phyloP scores from a whole-genome alignment of 768 basidiomycete species.

The Porpolomopsis calyptriformis region DNA sequence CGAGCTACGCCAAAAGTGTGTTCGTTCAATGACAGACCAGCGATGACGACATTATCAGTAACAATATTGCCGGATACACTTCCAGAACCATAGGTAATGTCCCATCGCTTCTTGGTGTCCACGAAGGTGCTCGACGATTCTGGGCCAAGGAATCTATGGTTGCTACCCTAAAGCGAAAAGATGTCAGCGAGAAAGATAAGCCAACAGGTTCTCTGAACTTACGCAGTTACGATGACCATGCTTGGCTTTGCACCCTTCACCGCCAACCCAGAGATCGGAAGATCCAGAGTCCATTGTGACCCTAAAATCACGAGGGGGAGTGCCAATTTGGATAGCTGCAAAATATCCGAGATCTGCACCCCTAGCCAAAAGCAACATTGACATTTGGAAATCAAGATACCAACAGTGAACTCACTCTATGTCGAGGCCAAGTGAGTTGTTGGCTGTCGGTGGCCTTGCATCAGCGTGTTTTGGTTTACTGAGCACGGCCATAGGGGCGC shows the following conservation, averaged over 20 bases:
- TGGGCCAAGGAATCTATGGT: conserved; percentile 44
- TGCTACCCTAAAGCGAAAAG: conserved; percentile 16
- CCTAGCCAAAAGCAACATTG: conserved; percentile 10
- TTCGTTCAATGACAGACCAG: conserved; percentile 42
- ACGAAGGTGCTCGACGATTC: conserved; percentile 55
- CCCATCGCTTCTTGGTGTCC: conserved; percentile 39
- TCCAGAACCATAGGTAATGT: conserved; percentile 63
- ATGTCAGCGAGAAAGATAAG: not conserved
- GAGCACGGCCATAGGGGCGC: not conserved
- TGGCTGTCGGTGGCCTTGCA: conserved; percentile 27
- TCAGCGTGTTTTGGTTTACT: not conserved
- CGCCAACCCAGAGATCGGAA: conserved; percentile 57
- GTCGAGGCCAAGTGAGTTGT: conserved; percentile 53
- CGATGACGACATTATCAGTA: conserved; percentile 52
- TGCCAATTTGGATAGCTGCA: conserved; percentile 54
- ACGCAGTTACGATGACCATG: conserved; percentile 33
- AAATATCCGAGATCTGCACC: conserved; percentile 42
- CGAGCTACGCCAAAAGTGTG: conserved; percentile 64
- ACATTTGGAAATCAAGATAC: not conserved
- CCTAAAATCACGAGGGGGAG: conserved; percentile 44
- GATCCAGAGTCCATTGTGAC: conserved; percentile 67
- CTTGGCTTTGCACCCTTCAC: conserved; percentile 40
- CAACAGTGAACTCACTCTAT: conserved; percentile 45
- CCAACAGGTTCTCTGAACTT: conserved; percentile 19
- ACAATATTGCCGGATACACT: conserved; percentile 51